These are phyloP conservation scores for Nitzschia sp. DNA, from an alignment of 108 stramenopile genomes.

Conservation along the genomic window DNA sequence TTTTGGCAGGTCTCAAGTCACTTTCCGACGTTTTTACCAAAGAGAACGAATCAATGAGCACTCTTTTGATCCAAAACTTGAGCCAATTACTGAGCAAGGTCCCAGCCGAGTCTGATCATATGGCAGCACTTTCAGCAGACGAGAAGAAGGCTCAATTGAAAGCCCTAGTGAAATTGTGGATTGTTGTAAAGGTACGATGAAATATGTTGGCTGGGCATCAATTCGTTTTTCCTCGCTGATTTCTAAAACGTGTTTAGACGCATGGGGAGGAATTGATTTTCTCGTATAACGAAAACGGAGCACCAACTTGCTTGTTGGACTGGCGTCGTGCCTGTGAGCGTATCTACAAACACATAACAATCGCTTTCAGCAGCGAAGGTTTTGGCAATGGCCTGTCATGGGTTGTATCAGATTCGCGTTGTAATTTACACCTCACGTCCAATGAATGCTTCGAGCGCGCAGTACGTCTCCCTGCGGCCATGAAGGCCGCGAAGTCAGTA, in stretches of 20 bases:
- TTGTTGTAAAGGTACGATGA: slow-evolving; percentile 43
- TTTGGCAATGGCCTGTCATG: slow-evolving; percentile 61
- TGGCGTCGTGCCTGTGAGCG: slow-evolving; percentile 81
- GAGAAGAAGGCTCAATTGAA: slow-evolving; percentile 11
- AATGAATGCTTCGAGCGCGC: slow-evolving; percentile 77
- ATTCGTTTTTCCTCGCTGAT: too few species aligned
- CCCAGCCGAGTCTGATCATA: background rate
- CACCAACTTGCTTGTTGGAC: slow-evolving; percentile 34
- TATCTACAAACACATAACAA: slow-evolving; percentile 63
- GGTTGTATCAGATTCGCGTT: slow-evolving; percentile 72
- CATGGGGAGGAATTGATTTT: slow-evolving; percentile 60
- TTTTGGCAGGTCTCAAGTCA: slow-evolving; percentile 14
- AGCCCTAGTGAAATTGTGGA: slow-evolving; percentile 28
- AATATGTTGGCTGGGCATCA: background rate
- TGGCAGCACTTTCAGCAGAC: slow-evolving; percentile 1
- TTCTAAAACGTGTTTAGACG: slow-evolving; percentile 22
- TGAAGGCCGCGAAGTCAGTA: slow-evolving; percentile 75
- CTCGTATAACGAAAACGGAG: slow-evolving; percentile 14
- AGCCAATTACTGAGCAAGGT: slow-evolving; percentile 17
- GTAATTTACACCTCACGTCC: slow-evolving; percentile 81
- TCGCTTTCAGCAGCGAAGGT: slow-evolving; percentile 33
- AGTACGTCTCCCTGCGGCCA: slow-evolving; percentile 83
- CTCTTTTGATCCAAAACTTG: slow-evolving; percentile 16
- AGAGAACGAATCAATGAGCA: slow-evolving; percentile 12
- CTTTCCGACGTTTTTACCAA: slow-evolving; percentile 5